Evolutionary conservation across 495 filamentous ascomycete species (phyloP).

Genomic region (Xylaria intraflava): DNA sequence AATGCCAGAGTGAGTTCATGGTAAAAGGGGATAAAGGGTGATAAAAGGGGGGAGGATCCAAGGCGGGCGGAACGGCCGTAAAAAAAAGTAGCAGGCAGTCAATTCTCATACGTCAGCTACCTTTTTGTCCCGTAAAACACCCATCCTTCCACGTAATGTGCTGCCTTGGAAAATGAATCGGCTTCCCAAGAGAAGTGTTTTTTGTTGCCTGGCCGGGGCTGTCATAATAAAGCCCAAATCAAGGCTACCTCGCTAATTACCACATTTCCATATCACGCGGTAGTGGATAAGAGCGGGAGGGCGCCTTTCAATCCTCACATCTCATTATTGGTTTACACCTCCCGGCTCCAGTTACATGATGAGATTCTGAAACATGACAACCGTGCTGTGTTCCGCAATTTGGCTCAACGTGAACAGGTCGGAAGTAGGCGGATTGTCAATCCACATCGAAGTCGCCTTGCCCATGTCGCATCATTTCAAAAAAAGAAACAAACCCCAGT

Average conservation of each 20-base stretch:
- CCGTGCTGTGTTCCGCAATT: not conserved
- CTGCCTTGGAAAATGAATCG: not conserved
- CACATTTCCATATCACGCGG: constrained; percentile 6
- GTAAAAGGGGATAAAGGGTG: no score
- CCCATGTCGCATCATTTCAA: not conserved
- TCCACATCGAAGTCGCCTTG: not conserved
- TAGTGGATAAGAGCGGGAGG: constrained; percentile 6
- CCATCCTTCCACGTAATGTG: constrained; percentile 9
- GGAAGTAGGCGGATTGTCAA: not conserved
- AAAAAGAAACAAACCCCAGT: not conserved
- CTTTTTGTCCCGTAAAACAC: constrained; percentile 1
- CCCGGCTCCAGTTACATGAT: constrained; percentile 1
- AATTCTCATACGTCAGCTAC: constrained; percentile 4
- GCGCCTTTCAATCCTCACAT: constrained; percentile 1
- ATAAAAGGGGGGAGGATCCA: no score
- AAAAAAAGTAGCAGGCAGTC: constrained; percentile 1
- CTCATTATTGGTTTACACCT: constrained; percentile 6
- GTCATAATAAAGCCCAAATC: constrained; percentile 3
- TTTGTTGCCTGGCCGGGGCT: not conserved
- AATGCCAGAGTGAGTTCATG: no score
- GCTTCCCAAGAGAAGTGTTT: not conserved
- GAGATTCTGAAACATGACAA: constrained; percentile 4
- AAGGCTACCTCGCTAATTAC: constrained; percentile 1
- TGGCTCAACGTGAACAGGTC: not conserved
- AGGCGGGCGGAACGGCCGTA: no score